Evolutionary conservation across 805 yeast genomes (phyloP), one percentile per base, ranked within the genome.

Genomic region (Nakazawaea wickerhamii): DNA sequence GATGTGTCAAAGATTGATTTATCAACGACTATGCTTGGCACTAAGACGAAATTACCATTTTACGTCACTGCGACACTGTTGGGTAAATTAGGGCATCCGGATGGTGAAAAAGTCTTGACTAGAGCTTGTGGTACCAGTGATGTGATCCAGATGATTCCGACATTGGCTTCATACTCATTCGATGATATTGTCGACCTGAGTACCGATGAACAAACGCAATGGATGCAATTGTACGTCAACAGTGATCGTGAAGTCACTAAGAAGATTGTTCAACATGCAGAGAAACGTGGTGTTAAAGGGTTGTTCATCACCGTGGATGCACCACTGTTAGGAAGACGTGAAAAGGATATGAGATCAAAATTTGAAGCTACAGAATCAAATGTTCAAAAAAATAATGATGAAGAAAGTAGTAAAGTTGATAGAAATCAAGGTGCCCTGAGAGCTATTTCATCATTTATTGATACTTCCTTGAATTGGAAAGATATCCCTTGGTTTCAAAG

Each of bases 221-320:
- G 96, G 96, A 79, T 79, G 60, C 96, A 89, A 63, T 68, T 89
- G 39, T 89, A 89, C 55, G 93, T 89, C 35, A 85, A 86, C 54
- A 67, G 81, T 14, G 90, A 88, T 60, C 71, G 93, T 40, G 69
- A 71, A n/a, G 67, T 79, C 41, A 75, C 89, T 26, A 66, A 68
- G 40, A 63, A 70, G 25, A 67, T 83, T 49, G 77, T 89, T n/a
- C 69, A 71, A 52, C 80, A 81, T 52, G 93, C 88, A 13, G 90
- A 84, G 58, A 55, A 65, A 39, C 65, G 84, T 42, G 95, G 95
- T 1, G 72, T 85, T 59, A 81, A 81, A 53, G 96, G 93, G 3
- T 67, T 89, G 26, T 88, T 88, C 56, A 77, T 89, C 50, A 89
- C 97, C 0, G 95, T 87, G 6, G 96, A 89, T 67, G 95, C 96